These are phyloP conservation scores for Apiotrichum mycotoxinovorans DNA, from an alignment of 1,284 basidiomycete genomes.

Conservation along the genomic window DNA sequence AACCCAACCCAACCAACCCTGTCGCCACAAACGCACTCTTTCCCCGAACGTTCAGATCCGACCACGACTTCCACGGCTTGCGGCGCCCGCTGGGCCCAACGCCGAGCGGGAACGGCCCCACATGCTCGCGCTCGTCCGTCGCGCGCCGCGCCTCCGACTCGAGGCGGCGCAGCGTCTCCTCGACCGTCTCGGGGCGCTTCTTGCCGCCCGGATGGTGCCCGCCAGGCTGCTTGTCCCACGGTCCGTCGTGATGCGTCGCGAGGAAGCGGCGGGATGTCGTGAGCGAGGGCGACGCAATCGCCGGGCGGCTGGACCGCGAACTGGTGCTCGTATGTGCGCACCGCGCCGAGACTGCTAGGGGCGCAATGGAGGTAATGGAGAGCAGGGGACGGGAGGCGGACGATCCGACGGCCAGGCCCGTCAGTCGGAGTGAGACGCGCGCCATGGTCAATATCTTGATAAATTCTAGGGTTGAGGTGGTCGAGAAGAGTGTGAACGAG, in stretches of 20 bases:
- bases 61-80: conserved; percentile 59
- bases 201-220: conserved; percentile 1
- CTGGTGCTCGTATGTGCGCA: neutral
- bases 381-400: neutral
- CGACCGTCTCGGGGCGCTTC: conserved; percentile 14
- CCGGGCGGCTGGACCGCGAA: conserved; percentile 13
- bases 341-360: neutral
- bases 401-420: neutral
- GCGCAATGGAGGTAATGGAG: neutral
- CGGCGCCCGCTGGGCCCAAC: conserved; percentile 58
- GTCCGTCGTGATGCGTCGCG: conserved; percentile 3
- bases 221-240: neutral
- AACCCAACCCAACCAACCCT: no score
- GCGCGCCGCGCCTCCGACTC: conserved; percentile 20
- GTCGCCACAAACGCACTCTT: conserved; percentile 62
- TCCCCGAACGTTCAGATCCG: conserved; percentile 70
- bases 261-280: neutral
- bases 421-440: neutral
- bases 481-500: conserved; percentile 1
- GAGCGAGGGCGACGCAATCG: neutral
- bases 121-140: conserved; percentile 40
- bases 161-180: conserved; percentile 31
- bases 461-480: neutral
- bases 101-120: conserved; percentile 79
- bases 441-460: neutral